These are phyloP conservation scores for Fusarium sp. DNA, from an alignment of 2,329 filamentous ascomycete genomes.

Conservation along the genomic window DNA sequence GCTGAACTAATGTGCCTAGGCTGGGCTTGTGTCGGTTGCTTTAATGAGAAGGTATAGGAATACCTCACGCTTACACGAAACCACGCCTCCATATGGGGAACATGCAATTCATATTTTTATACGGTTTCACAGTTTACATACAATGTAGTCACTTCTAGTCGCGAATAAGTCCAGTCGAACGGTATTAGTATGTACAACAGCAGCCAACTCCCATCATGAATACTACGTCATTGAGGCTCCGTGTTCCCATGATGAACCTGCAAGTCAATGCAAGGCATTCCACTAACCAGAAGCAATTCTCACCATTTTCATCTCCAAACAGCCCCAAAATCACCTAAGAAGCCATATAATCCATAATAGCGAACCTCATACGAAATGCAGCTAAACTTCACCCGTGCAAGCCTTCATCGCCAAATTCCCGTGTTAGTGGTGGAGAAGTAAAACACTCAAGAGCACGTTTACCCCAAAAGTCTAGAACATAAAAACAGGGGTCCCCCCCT, in stretches of 20 bases:
- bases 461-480: constrained; percentile 32
- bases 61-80: background rate
- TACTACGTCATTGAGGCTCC: constrained; percentile 41
- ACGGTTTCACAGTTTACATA: no score
- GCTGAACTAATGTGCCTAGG: constrained; percentile 16
- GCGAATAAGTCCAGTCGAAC: background rate
- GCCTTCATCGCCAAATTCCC: constrained; percentile 15
- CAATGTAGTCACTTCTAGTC: background rate
- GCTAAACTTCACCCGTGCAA: background rate
- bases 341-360: background rate
- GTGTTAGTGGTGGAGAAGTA: constrained; percentile 30
- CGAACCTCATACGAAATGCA: no score
- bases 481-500: constrained; percentile 34
- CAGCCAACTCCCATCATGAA: constrained; percentile 26
- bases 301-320: background rate
- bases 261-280: constrained; percentile 7
- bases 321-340: background rate
- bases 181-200: background rate
- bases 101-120: no score
- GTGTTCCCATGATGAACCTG: constrained; percentile 28
- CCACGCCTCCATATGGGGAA: no score
- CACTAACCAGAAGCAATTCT: constrained; percentile 3
- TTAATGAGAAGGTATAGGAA: background rate
- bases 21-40: constrained; percentile 12
- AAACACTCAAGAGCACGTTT: constrained; percentile 19